Percentiles rank a stretch among this genome's conserved stretches.
Evolutionary conservation across 1,284 basidiomycete genomes (phyloP).

Genomic region (Uromyces viciae-fabae): DNA sequence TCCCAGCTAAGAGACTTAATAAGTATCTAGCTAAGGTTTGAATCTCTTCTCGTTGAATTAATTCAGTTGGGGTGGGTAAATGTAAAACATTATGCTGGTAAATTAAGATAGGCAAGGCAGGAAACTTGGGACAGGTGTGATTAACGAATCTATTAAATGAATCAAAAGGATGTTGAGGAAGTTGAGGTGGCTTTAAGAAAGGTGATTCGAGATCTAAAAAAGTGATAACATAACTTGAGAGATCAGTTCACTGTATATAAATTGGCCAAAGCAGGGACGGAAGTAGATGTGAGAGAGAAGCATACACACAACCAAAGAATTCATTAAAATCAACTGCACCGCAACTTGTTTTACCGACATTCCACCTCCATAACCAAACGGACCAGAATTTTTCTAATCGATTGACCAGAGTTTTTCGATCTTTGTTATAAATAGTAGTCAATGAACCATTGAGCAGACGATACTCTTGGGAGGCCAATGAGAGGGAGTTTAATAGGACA

Average conservation of each 20-base stretch:
- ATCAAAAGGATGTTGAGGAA: background rate
- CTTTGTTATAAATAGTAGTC: background rate
- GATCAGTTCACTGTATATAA: too few species aligned
- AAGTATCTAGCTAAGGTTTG: conserved; percentile 33
- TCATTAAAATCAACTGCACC: conserved; percentile 40
- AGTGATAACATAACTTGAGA: background rate
- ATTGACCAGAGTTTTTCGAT: conserved; percentile 12
- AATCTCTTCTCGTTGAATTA: conserved; percentile 25
- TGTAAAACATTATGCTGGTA: conserved; percentile 18
- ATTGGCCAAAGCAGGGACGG: background rate
- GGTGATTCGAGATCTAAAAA: conserved; percentile 1
- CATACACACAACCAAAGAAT: conserved; percentile 38
- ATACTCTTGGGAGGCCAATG: conserved; percentile 30
- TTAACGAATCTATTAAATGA: conserved; percentile 15
- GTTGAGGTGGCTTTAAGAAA: conserved; percentile 17
- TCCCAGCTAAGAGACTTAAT: conserved; percentile 29
- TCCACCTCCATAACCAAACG: conserved; percentile 43
- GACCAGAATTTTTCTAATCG: conserved; percentile 36
- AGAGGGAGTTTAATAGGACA: conserved; percentile 19
- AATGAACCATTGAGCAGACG: conserved; percentile 34
- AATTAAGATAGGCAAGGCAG: conserved; percentile 31
- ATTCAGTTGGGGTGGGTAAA: background rate
- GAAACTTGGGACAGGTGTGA: conserved; percentile 6
- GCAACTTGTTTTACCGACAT: conserved; percentile 38
- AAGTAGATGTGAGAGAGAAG: background rate